phyloP scores from a whole-genome alignment of 495 filamentous ascomycete species.

The Mytilinidion resinicola region DNA sequence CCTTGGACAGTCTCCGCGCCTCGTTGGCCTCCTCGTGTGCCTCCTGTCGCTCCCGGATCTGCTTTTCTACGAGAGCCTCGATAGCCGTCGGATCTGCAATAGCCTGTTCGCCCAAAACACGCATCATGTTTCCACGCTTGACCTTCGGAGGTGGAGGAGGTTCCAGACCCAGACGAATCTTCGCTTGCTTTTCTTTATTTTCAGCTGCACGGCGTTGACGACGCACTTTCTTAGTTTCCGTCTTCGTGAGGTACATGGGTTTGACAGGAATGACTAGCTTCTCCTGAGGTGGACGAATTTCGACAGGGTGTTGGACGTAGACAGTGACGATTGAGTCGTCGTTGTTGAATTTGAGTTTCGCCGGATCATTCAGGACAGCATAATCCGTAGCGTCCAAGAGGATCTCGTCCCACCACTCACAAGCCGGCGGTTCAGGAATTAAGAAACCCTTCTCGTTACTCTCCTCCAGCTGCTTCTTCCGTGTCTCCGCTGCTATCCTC shows the following conservation, averaged over 20 bases:
- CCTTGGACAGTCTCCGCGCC: slow-evolving; percentile 84
- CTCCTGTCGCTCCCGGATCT: slow-evolving; percentile 77
- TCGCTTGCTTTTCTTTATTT: slow-evolving; percentile 91
- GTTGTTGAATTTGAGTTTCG: slow-evolving; percentile 65
- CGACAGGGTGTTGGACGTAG: slow-evolving; percentile 91
- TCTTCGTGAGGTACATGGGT: slow-evolving; percentile 85
- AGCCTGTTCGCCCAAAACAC: slow-evolving; percentile 92
- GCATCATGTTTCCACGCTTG: slow-evolving; percentile 94
- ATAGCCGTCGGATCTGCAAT: slow-evolving; percentile 97
- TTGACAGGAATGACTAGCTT: slow-evolving; percentile 71
- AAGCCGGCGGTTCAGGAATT: slow-evolving; percentile 71
- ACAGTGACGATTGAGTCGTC: slow-evolving; percentile 77
- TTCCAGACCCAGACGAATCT: slow-evolving; percentile 83
- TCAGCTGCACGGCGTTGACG: slow-evolving; percentile 86
- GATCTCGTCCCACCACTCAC: slow-evolving; percentile 98
- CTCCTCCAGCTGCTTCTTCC: slow-evolving; percentile 85
- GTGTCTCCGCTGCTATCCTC: slow-evolving; percentile 75
- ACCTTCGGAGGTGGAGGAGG: slow-evolving; percentile 89
- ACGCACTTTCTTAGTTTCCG: slow-evolving; percentile 85
- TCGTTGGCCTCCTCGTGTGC: slow-evolving; percentile 75
- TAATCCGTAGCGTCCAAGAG: slow-evolving; percentile 71
- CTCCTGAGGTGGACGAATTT: slow-evolving; percentile 84
- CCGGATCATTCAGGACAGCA: slow-evolving; percentile 55
- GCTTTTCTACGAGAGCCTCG: slow-evolving; percentile 83
- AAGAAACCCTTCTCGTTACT: slow-evolving; percentile 85